phyloP scores from a whole-genome alignment of 768 basidiomycete genomes.

The Termitomyces sp. region DNA sequence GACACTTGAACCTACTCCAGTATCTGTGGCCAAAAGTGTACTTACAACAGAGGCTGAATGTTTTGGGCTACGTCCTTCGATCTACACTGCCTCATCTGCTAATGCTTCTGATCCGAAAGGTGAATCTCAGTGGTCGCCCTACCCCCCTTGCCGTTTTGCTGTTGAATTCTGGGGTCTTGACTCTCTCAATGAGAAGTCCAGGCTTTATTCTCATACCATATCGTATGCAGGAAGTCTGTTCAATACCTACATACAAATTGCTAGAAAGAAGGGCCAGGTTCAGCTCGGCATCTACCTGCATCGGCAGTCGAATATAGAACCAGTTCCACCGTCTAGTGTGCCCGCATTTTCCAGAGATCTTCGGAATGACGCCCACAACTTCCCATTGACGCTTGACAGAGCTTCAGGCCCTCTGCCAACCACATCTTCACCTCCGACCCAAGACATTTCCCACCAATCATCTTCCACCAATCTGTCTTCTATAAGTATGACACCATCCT shows the following conservation, averaged over 20 bases:
- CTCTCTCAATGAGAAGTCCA: constrained; percentile 74
- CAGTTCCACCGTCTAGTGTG: constrained; percentile 66
- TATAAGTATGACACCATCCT: constrained; percentile 37
- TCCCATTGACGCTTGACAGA: constrained; percentile 16
- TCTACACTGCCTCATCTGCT: constrained; percentile 35
- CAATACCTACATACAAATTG: constrained; percentile 86
- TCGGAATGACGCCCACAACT: constrained; percentile 4
- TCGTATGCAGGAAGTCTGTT: constrained; percentile 88
- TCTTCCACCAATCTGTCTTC: constrained; percentile 39
- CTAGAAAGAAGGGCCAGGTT: constrained; percentile 66
- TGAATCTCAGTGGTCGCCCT: constrained; percentile 55
- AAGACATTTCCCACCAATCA: constrained; percentile 23
- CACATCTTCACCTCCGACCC: constrained; percentile 20
- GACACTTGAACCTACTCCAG: constrained; percentile 15
- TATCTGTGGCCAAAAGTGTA: constrained; percentile 20
- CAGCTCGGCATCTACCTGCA: constrained; percentile 90
- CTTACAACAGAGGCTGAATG: constrained; percentile 46
- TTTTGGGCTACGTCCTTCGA: constrained; percentile 54
- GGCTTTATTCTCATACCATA: constrained; percentile 78
- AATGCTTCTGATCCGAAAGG: constrained; percentile 37
- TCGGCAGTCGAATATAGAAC: constrained; percentile 76
- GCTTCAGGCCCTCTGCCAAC: constrained; percentile 25
- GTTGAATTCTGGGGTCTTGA: constrained; percentile 92
- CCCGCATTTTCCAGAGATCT: constrained; percentile 25
- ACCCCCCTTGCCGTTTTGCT: constrained; percentile 77